Conservation (phyloP, 345 rosid genomes). For the Erodium maritimum region DNA sequence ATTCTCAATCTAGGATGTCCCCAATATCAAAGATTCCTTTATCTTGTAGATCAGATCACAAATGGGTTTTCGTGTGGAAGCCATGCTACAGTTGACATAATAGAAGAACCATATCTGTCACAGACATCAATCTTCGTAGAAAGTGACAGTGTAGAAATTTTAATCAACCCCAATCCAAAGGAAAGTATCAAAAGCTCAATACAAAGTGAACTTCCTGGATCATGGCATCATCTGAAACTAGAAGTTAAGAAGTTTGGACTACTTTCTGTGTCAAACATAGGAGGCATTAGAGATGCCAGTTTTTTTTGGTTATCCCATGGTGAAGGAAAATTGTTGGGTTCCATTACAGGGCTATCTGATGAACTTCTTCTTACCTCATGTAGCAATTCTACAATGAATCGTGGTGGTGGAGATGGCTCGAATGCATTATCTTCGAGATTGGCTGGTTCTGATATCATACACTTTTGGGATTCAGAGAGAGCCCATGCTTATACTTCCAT, state of each 20-base stretch:
- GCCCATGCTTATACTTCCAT: constrained; percentile 39
- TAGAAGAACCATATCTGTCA: constrained; percentile 18
- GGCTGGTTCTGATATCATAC: constrained; percentile 77
- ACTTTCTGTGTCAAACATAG: constrained; percentile 61
- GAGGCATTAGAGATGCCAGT: constrained; percentile 45
- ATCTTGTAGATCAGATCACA: constrained; percentile 39
- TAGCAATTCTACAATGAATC: constrained; percentile 67
- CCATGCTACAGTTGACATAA: constrained; percentile 15
- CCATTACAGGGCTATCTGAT: constrained; percentile 43
- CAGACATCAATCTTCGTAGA: constrained; percentile 63
- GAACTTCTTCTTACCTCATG: constrained; percentile 72
- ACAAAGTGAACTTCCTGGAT: constrained; percentile 82
- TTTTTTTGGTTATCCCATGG: constrained; percentile 76
- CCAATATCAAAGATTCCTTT: constrained; percentile 31
- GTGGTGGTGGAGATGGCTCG: constrained; percentile 95
- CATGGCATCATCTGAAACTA: constrained; percentile 61
- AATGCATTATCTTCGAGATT: constrained; percentile 69
- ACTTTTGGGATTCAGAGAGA: constrained; percentile 45
- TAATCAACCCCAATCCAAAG: constrained; percentile 45
- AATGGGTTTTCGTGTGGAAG: constrained; percentile 28
- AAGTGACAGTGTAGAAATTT: constrained; percentile 63
- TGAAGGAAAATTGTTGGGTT: constrained; percentile 73
- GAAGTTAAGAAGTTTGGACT: constrained; percentile 44
- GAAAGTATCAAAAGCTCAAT: constrained; percentile 38
- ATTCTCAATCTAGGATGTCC: constrained; percentile 32